A percentile compares a stretch with the other conserved stretches of the same genome.
phyloP scores from a whole-genome alignment of 2,329 filamentous ascomycete genomes.

The Talaromyces amestolkiae region DNA sequence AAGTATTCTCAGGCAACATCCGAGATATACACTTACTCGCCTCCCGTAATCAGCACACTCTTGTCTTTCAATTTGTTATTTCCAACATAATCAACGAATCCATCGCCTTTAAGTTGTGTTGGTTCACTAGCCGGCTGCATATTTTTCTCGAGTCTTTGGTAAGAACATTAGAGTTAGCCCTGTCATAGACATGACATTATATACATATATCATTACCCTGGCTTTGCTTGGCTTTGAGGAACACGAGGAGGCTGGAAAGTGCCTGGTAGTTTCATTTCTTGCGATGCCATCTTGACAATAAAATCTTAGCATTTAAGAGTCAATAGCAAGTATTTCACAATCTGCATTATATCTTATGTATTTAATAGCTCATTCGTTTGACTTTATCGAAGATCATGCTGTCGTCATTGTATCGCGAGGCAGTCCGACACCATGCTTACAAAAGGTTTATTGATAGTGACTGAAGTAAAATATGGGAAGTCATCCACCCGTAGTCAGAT shows the following conservation, averaged over 20 bases:
- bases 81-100: slow-evolving; percentile 41
- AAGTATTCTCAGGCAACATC: not conserved
- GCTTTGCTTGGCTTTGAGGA: slow-evolving; percentile 29
- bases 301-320: not conserved
- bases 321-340: not conserved
- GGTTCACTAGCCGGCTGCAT: slow-evolving; percentile 35
- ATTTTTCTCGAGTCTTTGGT: slow-evolving; percentile 23
- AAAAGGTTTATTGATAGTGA: not conserved
- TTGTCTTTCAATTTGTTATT: slow-evolving; percentile 51
- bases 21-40: slow-evolving; percentile 46
- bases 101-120: slow-evolving; percentile 32
- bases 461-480: not conserved
- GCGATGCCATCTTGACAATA: slow-evolving; percentile 24
- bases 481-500: no score
- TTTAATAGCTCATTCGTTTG: not conserved
- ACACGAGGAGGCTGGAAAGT: slow-evolving; percentile 25
- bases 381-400: slow-evolving; percentile 22
- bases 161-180: not conserved
- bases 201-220: slow-evolving; percentile 25
- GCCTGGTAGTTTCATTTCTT: slow-evolving; percentile 26
- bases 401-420: slow-evolving; percentile 28
- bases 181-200: not conserved
- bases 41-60: slow-evolving; percentile 56
- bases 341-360: no score
- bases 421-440: not conserved